Evolutionary conservation across 2,329 filamentous ascomycete species (phyloP).

Genomic region (Paraphaeosphaeria minitans): DNA sequence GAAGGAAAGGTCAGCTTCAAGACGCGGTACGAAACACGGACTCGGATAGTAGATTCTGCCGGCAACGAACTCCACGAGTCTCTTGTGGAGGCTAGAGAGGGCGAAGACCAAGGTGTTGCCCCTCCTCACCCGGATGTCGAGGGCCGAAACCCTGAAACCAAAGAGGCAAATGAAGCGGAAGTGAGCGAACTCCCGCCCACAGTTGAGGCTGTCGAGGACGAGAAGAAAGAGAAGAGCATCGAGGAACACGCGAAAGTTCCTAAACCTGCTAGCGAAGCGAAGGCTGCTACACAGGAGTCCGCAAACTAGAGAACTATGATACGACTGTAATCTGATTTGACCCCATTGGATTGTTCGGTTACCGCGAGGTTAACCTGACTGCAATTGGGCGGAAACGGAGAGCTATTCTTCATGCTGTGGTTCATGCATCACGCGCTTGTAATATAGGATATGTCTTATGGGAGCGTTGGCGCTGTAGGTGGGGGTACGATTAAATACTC

Average conservation of each 20-base stretch:
- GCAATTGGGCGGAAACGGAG: neutral
- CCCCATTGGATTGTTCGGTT: neutral
- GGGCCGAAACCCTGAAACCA: conserved; percentile 62
- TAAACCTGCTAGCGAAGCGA: conserved; percentile 47
- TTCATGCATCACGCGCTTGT: conserved; percentile 8
- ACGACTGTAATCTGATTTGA: neutral
- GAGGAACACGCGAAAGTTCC: conserved; percentile 42
- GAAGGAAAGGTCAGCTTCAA: conserved; percentile 95
- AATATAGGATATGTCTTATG: conserved; percentile 12
- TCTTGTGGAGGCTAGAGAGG: conserved; percentile 44
- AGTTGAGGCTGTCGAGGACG: conserved; percentile 48
- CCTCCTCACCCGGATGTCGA: conserved; percentile 63
- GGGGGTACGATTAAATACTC: conserved; percentile 3
- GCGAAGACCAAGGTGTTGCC: conserved; percentile 47
- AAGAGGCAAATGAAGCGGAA: conserved; percentile 46
- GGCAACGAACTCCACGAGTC: conserved; percentile 74
- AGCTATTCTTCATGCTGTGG: neutral
- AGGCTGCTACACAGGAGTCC: conserved; percentile 42
- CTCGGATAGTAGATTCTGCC: conserved; percentile 76
- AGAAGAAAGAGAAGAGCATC: conserved; percentile 53
- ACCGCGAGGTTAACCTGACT: neutral
- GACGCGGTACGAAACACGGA: conserved; percentile 94
- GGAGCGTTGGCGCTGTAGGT: conserved; percentile 14
- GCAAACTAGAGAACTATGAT: neutral
- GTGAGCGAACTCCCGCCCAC: conserved; percentile 49